Evolutionary conservation across 2,329 filamentous ascomycete genomes (phyloP).

Genomic region (Colletotrichum sansevieriae): DNA sequence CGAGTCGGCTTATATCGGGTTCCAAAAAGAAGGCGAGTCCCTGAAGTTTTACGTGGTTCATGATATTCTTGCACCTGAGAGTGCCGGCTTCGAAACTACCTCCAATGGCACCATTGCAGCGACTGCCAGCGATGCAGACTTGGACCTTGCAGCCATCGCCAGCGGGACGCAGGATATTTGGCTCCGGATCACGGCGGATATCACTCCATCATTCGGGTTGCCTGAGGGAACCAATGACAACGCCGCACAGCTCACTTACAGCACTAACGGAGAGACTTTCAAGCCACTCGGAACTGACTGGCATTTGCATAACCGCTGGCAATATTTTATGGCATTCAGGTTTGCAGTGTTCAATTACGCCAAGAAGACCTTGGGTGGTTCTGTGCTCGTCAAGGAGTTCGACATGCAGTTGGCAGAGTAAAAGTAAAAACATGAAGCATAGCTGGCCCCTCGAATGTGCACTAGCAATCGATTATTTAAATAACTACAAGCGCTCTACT

Average conservation of each 20-base stretch:
- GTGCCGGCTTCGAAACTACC: constrained; percentile 48
- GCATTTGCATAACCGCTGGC: constrained; percentile 55
- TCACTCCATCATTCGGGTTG: constrained; percentile 40
- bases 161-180: constrained; percentile 40
- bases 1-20: constrained; percentile 63
- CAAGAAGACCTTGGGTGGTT: constrained; percentile 50
- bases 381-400: constrained; percentile 30
- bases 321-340: constrained; percentile 62
- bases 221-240: constrained; percentile 11
- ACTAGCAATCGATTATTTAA: background rate
- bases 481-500: too few relatives aligned
- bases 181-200: constrained; percentile 44
- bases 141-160: constrained; percentile 16
- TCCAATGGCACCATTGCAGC: constrained; percentile 47
- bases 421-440: background rate
- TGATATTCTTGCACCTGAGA: constrained; percentile 47
- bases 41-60: constrained; percentile 49
- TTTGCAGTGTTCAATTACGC: constrained; percentile 65
- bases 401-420: constrained; percentile 16
- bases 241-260: constrained; percentile 52
- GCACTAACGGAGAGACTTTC: constrained; percentile 57
- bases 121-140: background rate
- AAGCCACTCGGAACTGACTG: constrained; percentile 51
- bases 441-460: background rate
- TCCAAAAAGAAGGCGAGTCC: constrained; percentile 49